These are phyloP conservation scores for cucumber (Cucumis sativus) DNA, from an alignment of 306 rosid species.

Conservation along the genomic window DNA sequence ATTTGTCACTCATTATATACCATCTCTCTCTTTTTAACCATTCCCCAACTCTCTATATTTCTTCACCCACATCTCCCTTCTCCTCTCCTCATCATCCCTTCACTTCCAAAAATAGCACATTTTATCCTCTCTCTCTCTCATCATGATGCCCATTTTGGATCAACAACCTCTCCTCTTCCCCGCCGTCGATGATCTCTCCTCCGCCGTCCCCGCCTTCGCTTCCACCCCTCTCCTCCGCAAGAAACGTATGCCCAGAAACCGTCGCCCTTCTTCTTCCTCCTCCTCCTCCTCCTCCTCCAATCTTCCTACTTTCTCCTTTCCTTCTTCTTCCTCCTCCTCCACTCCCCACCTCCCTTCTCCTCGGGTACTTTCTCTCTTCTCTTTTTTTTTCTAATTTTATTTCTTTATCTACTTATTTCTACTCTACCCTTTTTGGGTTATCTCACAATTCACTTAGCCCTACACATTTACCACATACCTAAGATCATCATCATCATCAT, in stretches of 20 bases:
- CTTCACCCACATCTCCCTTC: not conserved
- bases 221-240: constrained; percentile 44
- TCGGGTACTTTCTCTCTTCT: constrained; percentile 28
- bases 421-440: too few species aligned
- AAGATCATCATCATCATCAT: too few species aligned
- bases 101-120: not conserved
- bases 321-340: constrained; percentile 17
- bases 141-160: not conserved
- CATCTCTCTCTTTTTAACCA: not conserved
- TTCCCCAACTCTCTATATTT: not conserved
- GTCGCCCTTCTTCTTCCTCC: constrained; percentile 43
- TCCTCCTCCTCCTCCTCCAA: constrained; percentile 12
- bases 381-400: too few species aligned
- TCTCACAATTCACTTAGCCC: too few species aligned
- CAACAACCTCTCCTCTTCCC: not conserved
- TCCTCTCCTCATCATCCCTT: too few species aligned
- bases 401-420: too few species aligned
- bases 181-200: not conserved
- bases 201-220: not conserved
- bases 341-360: constrained; percentile 34
- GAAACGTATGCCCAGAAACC: constrained; percentile 60
- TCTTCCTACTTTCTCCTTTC: constrained; percentile 8
- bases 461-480: too few species aligned
- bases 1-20: not conserved
- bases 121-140: not conserved